Evolutionary conservation across 371 early-diverging fungal genomes (phyloP), one percentile per base, ranked within the genome.

Genomic region (Dinochytrium kinnereticum): DNA sequence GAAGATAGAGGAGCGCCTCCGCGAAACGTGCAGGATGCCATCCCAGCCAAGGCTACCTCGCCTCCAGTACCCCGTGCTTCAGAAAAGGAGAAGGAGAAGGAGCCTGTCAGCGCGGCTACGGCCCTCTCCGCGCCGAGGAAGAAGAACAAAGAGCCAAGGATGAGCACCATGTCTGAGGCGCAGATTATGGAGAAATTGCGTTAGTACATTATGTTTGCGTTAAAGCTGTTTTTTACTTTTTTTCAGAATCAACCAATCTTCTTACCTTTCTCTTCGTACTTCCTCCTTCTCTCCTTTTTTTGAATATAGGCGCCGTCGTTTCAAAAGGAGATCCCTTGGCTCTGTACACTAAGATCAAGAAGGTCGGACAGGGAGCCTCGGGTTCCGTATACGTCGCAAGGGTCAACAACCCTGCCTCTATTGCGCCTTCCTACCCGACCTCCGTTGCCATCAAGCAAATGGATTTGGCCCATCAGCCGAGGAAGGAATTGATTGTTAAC

Each of bases 301-400:
- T 55, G n/a, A n/a, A n/a, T 38, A 38, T 53, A 78, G 78, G 68
- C n/a, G 69, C 68, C 17, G 77, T 96, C 33, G 96, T 96, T n/a
- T 90, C 95, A 30, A 83, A 86, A 30, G 94, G 91, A 19, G 96
- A 98, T 79, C 97, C 98, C 39, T 91, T 89, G 61, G 81, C 82
- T 7, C 80, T 92, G 51, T 98, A 97, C 85, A 87, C 90, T 75
- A 95, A 95, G 77, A 84, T 93, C 75, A 93, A 94, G 83, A 92
- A 95, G 78, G 93, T 98, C 71, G 98, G 98, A 17, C 97, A 97
- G 88, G 98, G 96, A 78, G 98, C 98, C 1, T 95, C 95, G 50
- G 98, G 98, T 40, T 93, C 93, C 37, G 98, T 98, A 50, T 98
- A 92, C 83, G 90, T 94, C 53, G 97, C 96, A n/a, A 76, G 77